These are phyloP conservation scores for Suillus clintonianus DNA, from an alignment of 768 basidiomycete genomes.

Conservation along the genomic window DNA sequence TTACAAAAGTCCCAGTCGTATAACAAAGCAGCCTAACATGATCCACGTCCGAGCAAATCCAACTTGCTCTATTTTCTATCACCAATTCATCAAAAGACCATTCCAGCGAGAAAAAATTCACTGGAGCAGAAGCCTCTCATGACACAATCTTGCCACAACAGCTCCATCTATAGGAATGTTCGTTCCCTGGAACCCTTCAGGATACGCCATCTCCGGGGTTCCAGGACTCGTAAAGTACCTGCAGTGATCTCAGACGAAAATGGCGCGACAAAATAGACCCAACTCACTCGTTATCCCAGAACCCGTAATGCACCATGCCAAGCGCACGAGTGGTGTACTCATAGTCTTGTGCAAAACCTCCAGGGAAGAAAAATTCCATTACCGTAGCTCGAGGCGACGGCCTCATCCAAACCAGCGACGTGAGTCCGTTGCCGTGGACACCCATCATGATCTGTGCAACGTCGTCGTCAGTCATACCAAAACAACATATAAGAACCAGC, in stretches of 20 bases:
- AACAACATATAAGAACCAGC: neutral
- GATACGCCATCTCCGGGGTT: conserved; percentile 68
- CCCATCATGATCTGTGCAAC: conserved; percentile 85
- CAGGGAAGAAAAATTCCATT: conserved; percentile 88
- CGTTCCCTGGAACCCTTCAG: conserved; percentile 89
- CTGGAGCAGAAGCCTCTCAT: conserved; percentile 45
- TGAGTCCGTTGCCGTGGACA: conserved; percentile 91
- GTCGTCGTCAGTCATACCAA: conserved; percentile 1
- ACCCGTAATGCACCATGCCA: conserved; percentile 82
- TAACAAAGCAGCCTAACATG: neutral
- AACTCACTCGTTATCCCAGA: conserved; percentile 74
- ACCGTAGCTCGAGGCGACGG: conserved; percentile 81
- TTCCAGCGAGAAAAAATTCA: neutral
- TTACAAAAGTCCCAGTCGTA: neutral
- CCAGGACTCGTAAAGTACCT: conserved; percentile 78
- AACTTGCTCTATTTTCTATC: neutral
- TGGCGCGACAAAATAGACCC: neutral
- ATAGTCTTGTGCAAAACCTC: conserved; percentile 86
- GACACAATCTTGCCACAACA: conserved; percentile 60
- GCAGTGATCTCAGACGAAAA: neutral
- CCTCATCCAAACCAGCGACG: conserved; percentile 91
- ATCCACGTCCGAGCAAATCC: neutral
- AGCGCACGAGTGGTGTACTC: conserved; percentile 79
- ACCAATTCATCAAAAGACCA: neutral
- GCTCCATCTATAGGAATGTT: conserved; percentile 81